These are phyloP conservation scores for Didymella glomerata DNA, from an alignment of 2,329 filamentous ascomycete genomes.

Conservation along the genomic window DNA sequence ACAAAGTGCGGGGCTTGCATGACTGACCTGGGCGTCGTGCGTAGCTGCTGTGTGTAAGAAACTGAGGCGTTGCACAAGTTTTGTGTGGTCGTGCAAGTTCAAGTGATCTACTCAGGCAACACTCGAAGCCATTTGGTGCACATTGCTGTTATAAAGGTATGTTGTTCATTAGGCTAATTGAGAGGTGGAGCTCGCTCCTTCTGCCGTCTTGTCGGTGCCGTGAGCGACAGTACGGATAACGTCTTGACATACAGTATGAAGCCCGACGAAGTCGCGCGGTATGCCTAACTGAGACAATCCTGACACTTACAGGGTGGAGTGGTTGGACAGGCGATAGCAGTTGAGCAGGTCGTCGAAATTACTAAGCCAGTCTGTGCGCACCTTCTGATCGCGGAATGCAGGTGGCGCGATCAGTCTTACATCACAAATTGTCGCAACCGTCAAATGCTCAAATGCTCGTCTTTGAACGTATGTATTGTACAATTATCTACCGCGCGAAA, in stretches of 20 bases:
- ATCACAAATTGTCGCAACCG: neutral
- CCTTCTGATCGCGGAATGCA: neutral
- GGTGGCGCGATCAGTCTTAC: neutral
- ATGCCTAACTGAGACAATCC: slow-evolving; percentile 26
- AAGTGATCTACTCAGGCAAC: neutral
- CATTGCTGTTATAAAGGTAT: slow-evolving; percentile 16
- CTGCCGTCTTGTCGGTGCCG: slow-evolving; percentile 31
- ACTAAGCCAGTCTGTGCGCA: slow-evolving; percentile 9
- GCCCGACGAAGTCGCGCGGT: slow-evolving; percentile 29
- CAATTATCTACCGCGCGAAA: neutral
- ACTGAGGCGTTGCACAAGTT: neutral
- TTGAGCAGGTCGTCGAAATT: slow-evolving; percentile 4
- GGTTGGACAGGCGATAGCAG: neutral
- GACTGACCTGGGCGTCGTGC: slow-evolving; percentile 29
- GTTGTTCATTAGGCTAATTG: slow-evolving; percentile 48
- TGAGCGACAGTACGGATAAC: slow-evolving; percentile 16
- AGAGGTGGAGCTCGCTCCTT: slow-evolving; percentile 35
- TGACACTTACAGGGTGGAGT: slow-evolving; percentile 1
- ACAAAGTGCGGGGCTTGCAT: slow-evolving; percentile 24
- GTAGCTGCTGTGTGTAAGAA: neutral
- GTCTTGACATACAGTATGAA: slow-evolving; percentile 30
- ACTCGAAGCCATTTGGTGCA: slow-evolving; percentile 2
- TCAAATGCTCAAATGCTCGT: neutral
- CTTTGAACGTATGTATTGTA: slow-evolving; percentile 8
- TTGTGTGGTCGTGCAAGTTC: neutral